Conservation (phyloP, 495 filamentous ascomycete species). For the Penicillium angulare region DNA sequence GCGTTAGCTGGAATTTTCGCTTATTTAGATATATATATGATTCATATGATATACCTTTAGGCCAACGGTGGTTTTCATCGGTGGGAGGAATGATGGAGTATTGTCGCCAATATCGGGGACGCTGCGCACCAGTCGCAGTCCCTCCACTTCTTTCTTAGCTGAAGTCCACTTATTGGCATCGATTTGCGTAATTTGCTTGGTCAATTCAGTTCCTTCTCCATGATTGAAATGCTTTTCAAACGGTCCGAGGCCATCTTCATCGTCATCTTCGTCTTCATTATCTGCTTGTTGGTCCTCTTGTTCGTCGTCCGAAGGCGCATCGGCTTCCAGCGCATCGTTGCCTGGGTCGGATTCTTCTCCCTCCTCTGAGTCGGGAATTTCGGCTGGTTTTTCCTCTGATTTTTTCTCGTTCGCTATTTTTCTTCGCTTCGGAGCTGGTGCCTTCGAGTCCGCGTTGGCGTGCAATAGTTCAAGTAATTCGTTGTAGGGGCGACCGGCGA, state of each 20-base stretch:
- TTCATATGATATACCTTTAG: constrained; percentile 29
- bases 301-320: constrained; percentile 44
- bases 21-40: neutral
- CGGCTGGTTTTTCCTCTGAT: neutral
- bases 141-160: constrained; percentile 42
- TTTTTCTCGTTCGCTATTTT: constrained; percentile 49
- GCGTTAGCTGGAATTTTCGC: neutral
- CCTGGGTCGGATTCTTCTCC: constrained; percentile 28
- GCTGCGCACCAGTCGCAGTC: constrained; percentile 41
- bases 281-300: constrained; percentile 32
- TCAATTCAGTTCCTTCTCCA: constrained; percentile 56
- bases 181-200: constrained; percentile 51
- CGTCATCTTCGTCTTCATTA: constrained; percentile 40
- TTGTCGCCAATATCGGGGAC: constrained; percentile 37
- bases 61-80: constrained; percentile 36
- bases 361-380: constrained; percentile 11
- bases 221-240: constrained; percentile 77
- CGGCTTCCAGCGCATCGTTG: constrained; percentile 31
- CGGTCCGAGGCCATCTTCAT: constrained; percentile 56
- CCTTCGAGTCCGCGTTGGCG: constrained; percentile 44
- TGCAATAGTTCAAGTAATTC: constrained; percentile 64
- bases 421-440: constrained; percentile 63
- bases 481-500: constrained; percentile 54
- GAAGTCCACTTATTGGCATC: constrained; percentile 57
- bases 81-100: constrained; percentile 27